Evolutionary conservation across 805 yeast genomes (phyloP), one percentile per base, ranked within the genome.

Genomic region (Ogataea kodamae): DNA sequence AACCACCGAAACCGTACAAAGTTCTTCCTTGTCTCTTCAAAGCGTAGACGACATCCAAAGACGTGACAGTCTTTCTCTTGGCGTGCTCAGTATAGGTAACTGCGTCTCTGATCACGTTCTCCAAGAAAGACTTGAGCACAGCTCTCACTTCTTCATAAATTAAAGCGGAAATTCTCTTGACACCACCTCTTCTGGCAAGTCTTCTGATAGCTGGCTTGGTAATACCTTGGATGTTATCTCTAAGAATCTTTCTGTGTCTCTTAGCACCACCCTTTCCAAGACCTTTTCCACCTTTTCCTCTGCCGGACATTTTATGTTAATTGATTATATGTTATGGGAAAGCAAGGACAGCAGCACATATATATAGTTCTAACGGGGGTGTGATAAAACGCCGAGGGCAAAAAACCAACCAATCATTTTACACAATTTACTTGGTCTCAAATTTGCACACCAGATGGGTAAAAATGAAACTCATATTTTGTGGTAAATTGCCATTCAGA

Each of bases 121-220:
- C 96, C 65, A 90, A 79, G 84, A 90, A 90, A 38, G 95, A 76
- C 75, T 89, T 89, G 54, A 90, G 76, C 54, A 92, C 97, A 54
- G 83, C 89, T 78, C 98, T 88, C 63, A 92, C 96, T 76, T 90
- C 97, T 74, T 90, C 98, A 76, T 90, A 90, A 68, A 90, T 90
- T 64, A 89, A 76, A 67, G 96, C 97, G 48, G 97, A 90, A 62
- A 90, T 90, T 85, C 98, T 96, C 83, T 90, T 90, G 65, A 90
- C 98, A 89, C 98, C 98, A 76, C 98, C 98, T 86, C 98, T 88
- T 82, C 98, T 90, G 33, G 98, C 98, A 61, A 90, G 82, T 86
- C 98, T 90, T 78, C 98, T 88, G 65, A 90, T 90, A 64, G 98
- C 98, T 64, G 98, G 98, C 81, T 90, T 90, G 48, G 98, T 90